phyloP scores from a whole-genome alignment of 352 stramenopile genomes.

The Phytopythium cucurbitacearum region DNA sequence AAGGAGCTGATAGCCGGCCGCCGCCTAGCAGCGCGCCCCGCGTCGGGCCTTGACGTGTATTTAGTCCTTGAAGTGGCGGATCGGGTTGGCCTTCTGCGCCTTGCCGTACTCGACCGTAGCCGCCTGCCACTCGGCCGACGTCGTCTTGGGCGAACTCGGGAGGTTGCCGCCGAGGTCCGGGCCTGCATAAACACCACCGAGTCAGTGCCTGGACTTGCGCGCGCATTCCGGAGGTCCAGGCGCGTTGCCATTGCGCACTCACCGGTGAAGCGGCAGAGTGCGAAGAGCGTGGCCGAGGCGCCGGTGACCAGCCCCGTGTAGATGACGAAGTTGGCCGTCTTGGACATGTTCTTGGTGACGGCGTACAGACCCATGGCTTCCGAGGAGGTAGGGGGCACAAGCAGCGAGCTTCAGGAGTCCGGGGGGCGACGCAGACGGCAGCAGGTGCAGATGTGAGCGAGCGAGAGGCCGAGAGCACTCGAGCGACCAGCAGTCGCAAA shows the following conservation, averaged over 20 bases:
- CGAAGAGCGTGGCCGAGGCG: conserved; percentile 43
- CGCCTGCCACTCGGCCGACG: conserved; percentile 66
- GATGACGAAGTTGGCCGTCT: conserved; percentile 48
- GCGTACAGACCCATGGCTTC: conserved; percentile 52
- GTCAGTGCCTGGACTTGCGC: not conserved
- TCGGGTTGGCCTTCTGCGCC: conserved; percentile 82
- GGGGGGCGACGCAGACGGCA: not conserved
- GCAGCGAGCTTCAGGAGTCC: not conserved
- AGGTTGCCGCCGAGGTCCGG: conserved; percentile 50
- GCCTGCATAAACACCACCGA: conserved; percentile 23
- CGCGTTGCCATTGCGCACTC: conserved; percentile 5
- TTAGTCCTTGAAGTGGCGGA: conserved; percentile 82
- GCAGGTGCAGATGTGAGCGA: conserved; percentile 17
- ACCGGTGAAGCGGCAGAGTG: conserved; percentile 64
- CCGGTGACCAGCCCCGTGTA: conserved; percentile 32
- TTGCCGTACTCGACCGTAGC: conserved; percentile 74
- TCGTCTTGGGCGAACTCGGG: conserved; percentile 61
- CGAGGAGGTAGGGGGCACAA: not conserved
- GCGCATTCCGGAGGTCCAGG: conserved; percentile 1
- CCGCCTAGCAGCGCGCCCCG: conserved; percentile 5
- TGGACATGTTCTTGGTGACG: conserved; percentile 64
- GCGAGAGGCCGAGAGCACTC: conserved; percentile 5
- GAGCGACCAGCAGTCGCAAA: conserved; percentile 41
- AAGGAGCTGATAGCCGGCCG: conserved; percentile 6
- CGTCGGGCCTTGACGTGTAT: conserved; percentile 11